phyloP scores from a whole-genome alignment of 495 filamentous ascomycete genomes.

The Penicillium cinerascens region DNA sequence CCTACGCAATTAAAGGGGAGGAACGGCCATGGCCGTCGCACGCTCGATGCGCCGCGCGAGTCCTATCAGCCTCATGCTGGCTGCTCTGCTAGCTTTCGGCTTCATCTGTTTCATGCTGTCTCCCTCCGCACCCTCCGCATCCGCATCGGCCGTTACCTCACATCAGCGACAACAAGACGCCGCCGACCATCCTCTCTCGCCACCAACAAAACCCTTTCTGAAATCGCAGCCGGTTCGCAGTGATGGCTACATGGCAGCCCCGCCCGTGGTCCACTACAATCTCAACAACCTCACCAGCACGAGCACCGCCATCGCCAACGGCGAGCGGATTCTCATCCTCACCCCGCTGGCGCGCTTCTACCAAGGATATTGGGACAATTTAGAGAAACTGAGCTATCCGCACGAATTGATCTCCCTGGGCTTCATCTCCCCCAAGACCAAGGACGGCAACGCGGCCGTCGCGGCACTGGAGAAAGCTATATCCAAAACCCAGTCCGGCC shows the following conservation, averaged over 20 bases:
- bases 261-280: constrained; percentile 91
- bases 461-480: constrained; percentile 79
- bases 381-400: constrained; percentile 79
- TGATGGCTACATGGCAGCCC: constrained; percentile 56
- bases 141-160: constrained; percentile 34
- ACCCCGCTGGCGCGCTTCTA: constrained; percentile 94
- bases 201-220: constrained; percentile 77
- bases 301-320: constrained; percentile 64
- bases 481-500: constrained; percentile 73
- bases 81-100: constrained; percentile 56
- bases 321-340: constrained; percentile 85
- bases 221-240: constrained; percentile 58
- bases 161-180: constrained; percentile 54
- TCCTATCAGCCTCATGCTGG: constrained; percentile 63
- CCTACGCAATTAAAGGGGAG: constrained; percentile 3
- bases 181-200: constrained; percentile 71
- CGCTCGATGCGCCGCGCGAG: constrained; percentile 63
- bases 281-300: constrained; percentile 90
- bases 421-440: constrained; percentile 93
- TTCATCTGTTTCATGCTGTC: constrained; percentile 64
- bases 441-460: constrained; percentile 81
- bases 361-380: constrained; percentile 90
- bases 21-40: constrained; percentile 48
- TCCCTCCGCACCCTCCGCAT: constrained; percentile 36
- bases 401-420: constrained; percentile 91